phyloP scores from a whole-genome alignment of 2,329 filamentous ascomycete genomes.

The Penicillium paneum region DNA sequence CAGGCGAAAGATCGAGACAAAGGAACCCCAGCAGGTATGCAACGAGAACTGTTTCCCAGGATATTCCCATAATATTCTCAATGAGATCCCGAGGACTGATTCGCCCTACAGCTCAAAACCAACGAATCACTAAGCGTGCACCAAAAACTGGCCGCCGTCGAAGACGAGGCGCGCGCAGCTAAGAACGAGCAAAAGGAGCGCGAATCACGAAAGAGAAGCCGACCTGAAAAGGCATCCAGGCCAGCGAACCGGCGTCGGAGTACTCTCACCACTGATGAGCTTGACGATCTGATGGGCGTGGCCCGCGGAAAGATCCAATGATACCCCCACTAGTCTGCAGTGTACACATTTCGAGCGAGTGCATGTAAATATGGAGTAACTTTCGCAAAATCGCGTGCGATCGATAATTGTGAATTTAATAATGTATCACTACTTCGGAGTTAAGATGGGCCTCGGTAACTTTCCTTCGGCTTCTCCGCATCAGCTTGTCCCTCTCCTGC shows the following conservation, averaged over 20 bases:
- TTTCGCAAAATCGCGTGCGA: background rate
- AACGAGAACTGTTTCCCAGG: background rate
- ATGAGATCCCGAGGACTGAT: constrained; percentile 10
- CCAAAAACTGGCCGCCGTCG: constrained; percentile 44
- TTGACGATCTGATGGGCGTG: constrained; percentile 41
- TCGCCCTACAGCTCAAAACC: constrained; percentile 10
- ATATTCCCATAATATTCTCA: background rate
- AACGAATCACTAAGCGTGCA: constrained; percentile 34
- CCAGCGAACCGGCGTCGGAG: constrained; percentile 40
- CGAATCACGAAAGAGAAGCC: constrained; percentile 38
- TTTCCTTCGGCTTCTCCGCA: constrained; percentile 12
- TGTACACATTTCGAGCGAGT: constrained; percentile 21
- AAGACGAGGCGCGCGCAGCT: constrained; percentile 43
- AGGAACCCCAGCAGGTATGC: constrained; percentile 31
- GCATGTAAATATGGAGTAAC: constrained; percentile 18
- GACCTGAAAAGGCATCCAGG: constrained; percentile 27
- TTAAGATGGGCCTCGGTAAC: constrained; percentile 12
- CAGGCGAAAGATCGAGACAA: constrained; percentile 28
- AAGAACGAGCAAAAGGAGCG: constrained; percentile 33
- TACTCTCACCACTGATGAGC: constrained; percentile 45
- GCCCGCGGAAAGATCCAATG: constrained; percentile 19
- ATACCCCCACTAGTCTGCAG: constrained; percentile 13
- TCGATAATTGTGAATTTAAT: constrained; percentile 1
- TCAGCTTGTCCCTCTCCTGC: background rate
- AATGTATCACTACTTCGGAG: background rate